Evolutionary conservation across 768 basidiomycete species (phyloP), one percentile per base, ranked within the genome.

Genomic region (Ephemerocybe angulata): DNA sequence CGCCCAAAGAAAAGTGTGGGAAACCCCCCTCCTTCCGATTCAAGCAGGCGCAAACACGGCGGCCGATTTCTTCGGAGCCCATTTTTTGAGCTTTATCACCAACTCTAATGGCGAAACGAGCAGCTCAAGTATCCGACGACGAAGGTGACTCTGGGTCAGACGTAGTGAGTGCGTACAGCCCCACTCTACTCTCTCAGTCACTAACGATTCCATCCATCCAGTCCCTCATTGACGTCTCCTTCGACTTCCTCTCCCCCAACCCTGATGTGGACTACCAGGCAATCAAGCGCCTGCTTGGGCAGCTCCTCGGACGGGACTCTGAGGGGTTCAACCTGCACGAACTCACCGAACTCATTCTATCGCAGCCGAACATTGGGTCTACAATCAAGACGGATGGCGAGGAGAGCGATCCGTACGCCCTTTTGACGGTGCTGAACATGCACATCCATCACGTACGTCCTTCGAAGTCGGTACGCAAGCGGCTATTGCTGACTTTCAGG

Each of bases 211-310:
- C 80, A 80, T 76, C 65, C n/a, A n/a, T 42, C 30, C 40, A 61
- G 60, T 62, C 61, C 54, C 78, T 87, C 62, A 79, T 95, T 71
- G 82, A 95, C 69, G 87, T 95, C 60, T 87, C 88, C 64, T 98
- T 98, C 64, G 93, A 97, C 60, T 98, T 97, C 67, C 95, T 91
- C 78, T 87, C 91, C 67, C 85, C 91, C 5, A 87, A 90, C 60
- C 83, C 89, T 2, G 78, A 68, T 24, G 71, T 90, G 62, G 95
- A 98, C 72, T 97, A 88, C 66, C 85, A 89, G 58, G 92, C 94
- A 2, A 75, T 96, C 64, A 89, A 90, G 53, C 81, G 89, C 0
- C 78, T 92, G 1, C 67, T 88, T 13, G 65, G 65, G 0, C 89
- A 91, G 67, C 83, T 90, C 25, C 85, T 92, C 60, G 78, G 84